These are phyloP conservation scores for Pseudogymnoascus sp. DNA, from an alignment of 2,329 filamentous ascomycete species.

Conservation along the genomic window DNA sequence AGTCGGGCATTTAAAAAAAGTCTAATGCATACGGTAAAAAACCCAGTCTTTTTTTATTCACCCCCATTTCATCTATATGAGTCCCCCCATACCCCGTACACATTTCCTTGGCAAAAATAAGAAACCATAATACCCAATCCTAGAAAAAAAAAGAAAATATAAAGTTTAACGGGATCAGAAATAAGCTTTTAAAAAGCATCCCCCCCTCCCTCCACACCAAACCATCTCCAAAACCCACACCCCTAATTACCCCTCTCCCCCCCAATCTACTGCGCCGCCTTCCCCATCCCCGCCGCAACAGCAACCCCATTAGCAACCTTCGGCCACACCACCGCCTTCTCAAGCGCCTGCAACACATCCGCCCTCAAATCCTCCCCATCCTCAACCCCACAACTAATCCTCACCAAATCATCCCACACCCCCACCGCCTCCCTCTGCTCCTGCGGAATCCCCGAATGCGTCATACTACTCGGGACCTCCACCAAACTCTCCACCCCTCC, in stretches of 20 bases:
- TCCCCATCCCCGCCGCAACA: too few species aligned
- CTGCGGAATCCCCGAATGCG: slow-evolving; percentile 86
- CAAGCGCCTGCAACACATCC: slow-evolving; percentile 76
- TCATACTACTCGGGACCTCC: slow-evolving; percentile 93
- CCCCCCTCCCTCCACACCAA: not conserved
- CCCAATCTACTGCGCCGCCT: too few species aligned
- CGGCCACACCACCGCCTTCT: slow-evolving; percentile 54
- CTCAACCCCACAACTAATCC: slow-evolving; percentile 90
- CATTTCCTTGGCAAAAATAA: not conserved
- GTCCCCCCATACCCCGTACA: not conserved
- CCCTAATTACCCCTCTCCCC: not conserved
- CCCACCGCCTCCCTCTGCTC: slow-evolving; percentile 87
- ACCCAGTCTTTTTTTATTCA: not conserved
- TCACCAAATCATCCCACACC: slow-evolving; percentile 88
- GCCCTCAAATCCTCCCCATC: slow-evolving; percentile 75
- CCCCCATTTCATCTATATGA: not conserved
- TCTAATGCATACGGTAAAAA: not conserved
- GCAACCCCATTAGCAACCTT: slow-evolving; percentile 27
- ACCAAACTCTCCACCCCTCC: slow-evolving; percentile 88
- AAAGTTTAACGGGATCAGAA: not conserved
- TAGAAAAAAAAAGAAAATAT: not conserved
- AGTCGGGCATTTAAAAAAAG: not conserved
- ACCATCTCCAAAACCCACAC: too few species aligned
- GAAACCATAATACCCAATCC: not conserved
- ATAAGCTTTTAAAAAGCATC: not conserved